Base-by-base conservation (phyloP, 1,284 basidiomycete species). In the Apiotrichum mycotoxinovorans region DNA sequence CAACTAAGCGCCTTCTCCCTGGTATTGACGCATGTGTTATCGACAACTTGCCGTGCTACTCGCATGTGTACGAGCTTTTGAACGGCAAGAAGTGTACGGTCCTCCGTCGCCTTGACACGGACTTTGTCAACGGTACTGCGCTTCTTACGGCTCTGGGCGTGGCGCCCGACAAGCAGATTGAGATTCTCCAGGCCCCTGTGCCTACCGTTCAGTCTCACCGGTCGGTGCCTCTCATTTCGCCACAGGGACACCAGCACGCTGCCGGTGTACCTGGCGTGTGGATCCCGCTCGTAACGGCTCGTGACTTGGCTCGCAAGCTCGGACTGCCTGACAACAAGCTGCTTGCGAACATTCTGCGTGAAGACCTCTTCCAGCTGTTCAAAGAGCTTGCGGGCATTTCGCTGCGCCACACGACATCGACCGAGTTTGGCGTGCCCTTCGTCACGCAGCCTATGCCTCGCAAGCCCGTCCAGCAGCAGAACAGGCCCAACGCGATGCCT, bases 111-210 rank as follows among this genome's bases (percentile, higher is more conserved):
- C 61, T 75, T 25, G 73, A 75, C 56, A 67, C 68, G 3, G 73
- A 75, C 62, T 75, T 72, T 53, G 73, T 75, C 58, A 75, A 75
- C 54, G 70, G 65, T 27, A 73, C 70, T 9, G 59, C 66, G 5
- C 62, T 75, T 23, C 65, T 75, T 10, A 59, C 63, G 3, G 72
- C 72, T 7, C 60, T 74, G 3, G 68, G 67, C 14, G 61, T 74
- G 11, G 56, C 68, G 14, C 51, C 60, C 3, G 46, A 49, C 12
- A 57, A 67, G 43, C 65, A 66, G 33, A 27, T 61, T 23, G 65
- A 73, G 44, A 59, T 63, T 49, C 55, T 75, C 18, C 60, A 66
- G 33, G 52, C 59, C 11, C 69, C 67, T 1, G 64, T 66, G 14
- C 62, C 62, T 12, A 50, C 63, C 1, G 51, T 64, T 3, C 58